Base-by-base conservation (phyloP, 2,329 filamentous ascomycete genomes). In the Tolypocladium sp. region DNA sequence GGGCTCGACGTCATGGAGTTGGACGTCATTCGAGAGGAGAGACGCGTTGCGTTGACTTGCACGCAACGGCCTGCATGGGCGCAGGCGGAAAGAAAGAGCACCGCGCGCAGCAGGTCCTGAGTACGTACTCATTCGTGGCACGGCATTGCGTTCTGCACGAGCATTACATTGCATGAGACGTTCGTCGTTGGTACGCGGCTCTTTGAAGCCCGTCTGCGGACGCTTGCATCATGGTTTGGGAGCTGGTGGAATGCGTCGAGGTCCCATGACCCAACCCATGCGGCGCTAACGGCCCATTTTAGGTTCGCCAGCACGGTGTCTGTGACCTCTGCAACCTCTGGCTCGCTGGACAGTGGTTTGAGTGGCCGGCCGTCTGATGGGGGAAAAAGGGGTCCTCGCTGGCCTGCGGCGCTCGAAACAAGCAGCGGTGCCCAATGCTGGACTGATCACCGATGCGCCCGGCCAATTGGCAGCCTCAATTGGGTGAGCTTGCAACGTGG, bases 201-300 rank as follows among this genome's bases (percentile, higher is more conserved):
- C 58, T 60, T 13, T 12, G 55, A 42, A 62, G 37, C 41, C 40
- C 46, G 55, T 52, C 38, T 57, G 51, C 60, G 58, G 60, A 51
- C 57, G 59, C 59, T 42, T 57, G 58, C 59, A 58, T 58, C 49
- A 42, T 53, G 51, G 49, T 59, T 42, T 38, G 55, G 30, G 57
- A 61, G 46, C 54, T 60, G 62, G 60, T 62, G 65, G 63, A 65
- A 65, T 66, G 61, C 59, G 59, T 63, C 55, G 55, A 61, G 67
- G 67, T 70, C 69, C 64, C 68, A 70, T 69, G 69, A 70, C 68
- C 68, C 61, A 60, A 60, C 61, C 59, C 60, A 65, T 65, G 63
- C 65, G 63, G 67, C 67, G 68, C 68, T 68, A 70, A 67, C 58
- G 60, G 54, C 58, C 59, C 60, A 61, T 61, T 62, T 61, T 54